Conservation (phyloP, 306 rosid genomes). For the Cicer cuneatum region DNA sequence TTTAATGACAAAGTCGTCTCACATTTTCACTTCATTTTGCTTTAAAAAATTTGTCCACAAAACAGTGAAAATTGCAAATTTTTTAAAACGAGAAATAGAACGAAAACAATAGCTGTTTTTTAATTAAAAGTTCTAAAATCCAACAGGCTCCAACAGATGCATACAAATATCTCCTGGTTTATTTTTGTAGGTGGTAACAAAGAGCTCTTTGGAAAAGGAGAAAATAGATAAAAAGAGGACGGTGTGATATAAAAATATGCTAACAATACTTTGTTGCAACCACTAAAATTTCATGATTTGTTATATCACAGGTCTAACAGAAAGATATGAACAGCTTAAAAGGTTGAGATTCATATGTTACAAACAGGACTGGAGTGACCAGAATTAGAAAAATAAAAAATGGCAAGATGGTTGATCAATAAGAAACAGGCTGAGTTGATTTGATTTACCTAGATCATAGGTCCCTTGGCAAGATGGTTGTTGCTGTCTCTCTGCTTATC, state of each 20-base stretch:
- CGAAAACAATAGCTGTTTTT: neutral
- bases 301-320: neutral
- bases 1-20: neutral
- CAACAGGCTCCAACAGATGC: neutral
- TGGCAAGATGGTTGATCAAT: too few relatives aligned
- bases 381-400: slow-evolving; percentile 1
- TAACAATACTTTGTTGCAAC: slow-evolving; percentile 5
- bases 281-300: slow-evolving; percentile 27
- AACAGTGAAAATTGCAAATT: neutral
- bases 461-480: slow-evolving; percentile 45
- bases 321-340: neutral
- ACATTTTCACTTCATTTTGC: neutral
- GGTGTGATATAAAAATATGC: neutral
- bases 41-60: neutral
- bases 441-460: slow-evolving; percentile 45
- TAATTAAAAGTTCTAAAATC: neutral
- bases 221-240: neutral
- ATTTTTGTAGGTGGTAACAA: slow-evolving; percentile 21
- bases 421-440: slow-evolving; percentile 16
- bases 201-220: neutral
- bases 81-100: neutral
- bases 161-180: neutral
- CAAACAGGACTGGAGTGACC: slow-evolving; percentile 1
- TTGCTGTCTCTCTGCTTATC: slow-evolving; percentile 39
- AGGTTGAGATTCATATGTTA: neutral